Evolutionary conservation across 768 basidiomycete genomes (phyloP).

Genomic region (Kwoniella pini): DNA sequence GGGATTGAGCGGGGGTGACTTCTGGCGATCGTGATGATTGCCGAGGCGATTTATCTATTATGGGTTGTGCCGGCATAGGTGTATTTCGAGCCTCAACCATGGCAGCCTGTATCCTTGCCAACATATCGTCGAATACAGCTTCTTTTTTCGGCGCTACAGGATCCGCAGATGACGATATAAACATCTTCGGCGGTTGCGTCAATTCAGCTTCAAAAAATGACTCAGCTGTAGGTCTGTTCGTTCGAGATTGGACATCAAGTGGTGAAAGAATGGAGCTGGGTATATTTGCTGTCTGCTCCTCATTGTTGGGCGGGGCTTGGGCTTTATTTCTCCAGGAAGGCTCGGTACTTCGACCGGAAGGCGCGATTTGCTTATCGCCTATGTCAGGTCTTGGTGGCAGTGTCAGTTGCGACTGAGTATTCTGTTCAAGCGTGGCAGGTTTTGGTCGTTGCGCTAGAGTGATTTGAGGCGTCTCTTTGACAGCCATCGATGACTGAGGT

Average conservation of each 20-base stretch:
- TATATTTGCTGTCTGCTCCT: neutral
- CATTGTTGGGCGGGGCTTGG: neutral
- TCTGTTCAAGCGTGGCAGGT: constrained; percentile 2
- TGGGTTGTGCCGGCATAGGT: constrained; percentile 1
- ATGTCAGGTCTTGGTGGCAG: constrained; percentile 12
- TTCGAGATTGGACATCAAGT: neutral
- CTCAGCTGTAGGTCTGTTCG: constrained; percentile 30
- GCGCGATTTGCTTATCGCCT: neutral
- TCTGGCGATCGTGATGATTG: neutral
- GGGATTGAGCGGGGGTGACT: constrained; percentile 2
- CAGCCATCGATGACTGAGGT: neutral
- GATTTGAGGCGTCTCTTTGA: constrained; percentile 17
- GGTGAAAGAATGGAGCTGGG: neutral
- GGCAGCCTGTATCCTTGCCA: constrained; percentile 53
- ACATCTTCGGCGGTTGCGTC: neutral
- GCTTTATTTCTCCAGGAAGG: constrained; percentile 20
- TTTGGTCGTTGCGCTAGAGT: constrained; percentile 28
- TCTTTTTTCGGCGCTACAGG: constrained; percentile 21
- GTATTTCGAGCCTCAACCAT: constrained; percentile 39
- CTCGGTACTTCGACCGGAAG: constrained; percentile 3
- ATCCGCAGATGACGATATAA: neutral
- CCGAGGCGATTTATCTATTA: constrained; percentile 3
- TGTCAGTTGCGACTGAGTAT: neutral
- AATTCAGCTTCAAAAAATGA: constrained; percentile 22
- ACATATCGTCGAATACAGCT: constrained; percentile 46